These are phyloP conservation scores for Dillenia suffruticosa DNA, from an alignment of 164 flowering plant genomes.

Conservation along the genomic window DNA sequence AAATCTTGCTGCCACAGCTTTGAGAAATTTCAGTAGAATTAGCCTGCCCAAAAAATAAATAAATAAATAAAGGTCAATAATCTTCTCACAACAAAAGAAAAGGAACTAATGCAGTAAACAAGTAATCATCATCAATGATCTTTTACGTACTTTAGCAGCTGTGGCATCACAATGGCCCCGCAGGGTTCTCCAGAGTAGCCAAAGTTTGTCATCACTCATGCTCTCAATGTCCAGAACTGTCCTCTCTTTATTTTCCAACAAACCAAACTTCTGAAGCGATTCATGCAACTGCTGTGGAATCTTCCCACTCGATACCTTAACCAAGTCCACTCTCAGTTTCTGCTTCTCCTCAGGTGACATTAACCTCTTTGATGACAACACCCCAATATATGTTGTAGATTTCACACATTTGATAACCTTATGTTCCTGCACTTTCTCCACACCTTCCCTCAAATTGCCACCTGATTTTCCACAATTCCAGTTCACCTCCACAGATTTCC, in stretches of 20 bases:
- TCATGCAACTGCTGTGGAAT: slow-evolving; percentile 15
- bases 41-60: slow-evolving; percentile 13
- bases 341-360: slow-evolving; percentile 34
- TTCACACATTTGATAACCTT: slow-evolving; percentile 6
- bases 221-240: slow-evolving; percentile 20
- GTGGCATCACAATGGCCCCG: slow-evolving; percentile 15
- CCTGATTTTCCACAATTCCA: slow-evolving; percentile 18
- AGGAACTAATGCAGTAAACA: neutral
- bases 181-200: slow-evolving; percentile 21
- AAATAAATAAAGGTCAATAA: slow-evolving; percentile 2
- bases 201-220: slow-evolving; percentile 22
- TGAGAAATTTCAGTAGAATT: slow-evolving; percentile 17
- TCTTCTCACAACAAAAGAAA: neutral
- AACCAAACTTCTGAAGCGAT: slow-evolving; percentile 21
- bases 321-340: slow-evolving; percentile 28
- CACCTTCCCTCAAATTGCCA: slow-evolving; percentile 7
- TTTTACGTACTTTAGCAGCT: slow-evolving; percentile 23
- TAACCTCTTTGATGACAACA: slow-evolving; percentile 13
- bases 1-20: slow-evolving; percentile 4
- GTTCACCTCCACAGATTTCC: slow-evolving; percentile 49
- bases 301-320: slow-evolving; percentile 17
- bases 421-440: slow-evolving; percentile 3
- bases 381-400: neutral
- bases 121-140: too few relatives aligned
- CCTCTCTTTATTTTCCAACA: slow-evolving; percentile 12